Evolutionary conservation across 495 filamentous ascomycete species (phyloP), one percentile per base, ranked within the genome.

Genomic region (Neurospora africana): DNA sequence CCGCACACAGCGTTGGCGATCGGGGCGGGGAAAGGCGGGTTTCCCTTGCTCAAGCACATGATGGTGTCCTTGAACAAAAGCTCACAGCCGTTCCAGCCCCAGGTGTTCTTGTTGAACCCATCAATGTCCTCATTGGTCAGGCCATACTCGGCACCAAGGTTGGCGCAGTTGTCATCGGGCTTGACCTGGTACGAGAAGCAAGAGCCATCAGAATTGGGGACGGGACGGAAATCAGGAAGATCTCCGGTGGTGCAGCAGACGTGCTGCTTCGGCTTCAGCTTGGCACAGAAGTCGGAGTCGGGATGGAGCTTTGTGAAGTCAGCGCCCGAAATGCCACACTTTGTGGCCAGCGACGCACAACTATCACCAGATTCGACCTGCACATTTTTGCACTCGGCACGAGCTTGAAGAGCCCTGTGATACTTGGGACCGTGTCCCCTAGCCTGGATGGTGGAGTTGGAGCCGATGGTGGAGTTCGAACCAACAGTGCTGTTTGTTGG

Each of bases 11-110:
- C 68, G n/a, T 70, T 70, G 21, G 74, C 23, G 1, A 84, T 33
- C 0, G 73, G 68, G 8, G 81, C 74, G 1, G 86, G 87, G 76
- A 88, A 74, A 0, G 86, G 85, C 4, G 86, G 77, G 0, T 47
- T 35, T 6, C 87, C 87, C 2, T 74, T 71, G 74, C 85, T 87
- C 3, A 89, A 47, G 73, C 87, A 88, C 21, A 89, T 87, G 13
- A 68, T 68, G 10, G 71, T 61, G 5, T 71, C 74, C 0, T 37
- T 30, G 53, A 61, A 61, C 53, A 74, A 53, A 1, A 88, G 72
- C 11, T 58, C 69, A 74, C 87, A 89, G 43, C 83, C 84, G 21
- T 68, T 74, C 84, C 85, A 88, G 40, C 79, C 86, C 85, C 85
- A 88, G 13, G 83, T 86, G 2, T 81, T 72, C 30, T 79, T 79